Conservation (phyloP, 1,284 basidiomycete genomes). For the Naganishia liquefaciens region DNA sequence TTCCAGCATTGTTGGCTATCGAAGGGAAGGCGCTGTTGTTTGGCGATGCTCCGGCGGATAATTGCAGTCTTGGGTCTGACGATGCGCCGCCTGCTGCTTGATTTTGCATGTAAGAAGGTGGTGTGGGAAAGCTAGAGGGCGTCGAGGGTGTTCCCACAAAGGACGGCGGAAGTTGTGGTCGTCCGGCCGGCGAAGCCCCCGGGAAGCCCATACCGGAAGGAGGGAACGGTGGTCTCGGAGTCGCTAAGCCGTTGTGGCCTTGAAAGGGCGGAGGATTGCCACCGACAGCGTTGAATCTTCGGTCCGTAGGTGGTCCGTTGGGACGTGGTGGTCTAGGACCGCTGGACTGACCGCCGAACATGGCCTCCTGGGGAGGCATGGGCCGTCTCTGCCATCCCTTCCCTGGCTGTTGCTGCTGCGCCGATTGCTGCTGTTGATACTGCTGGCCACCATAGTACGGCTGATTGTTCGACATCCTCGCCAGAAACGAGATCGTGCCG, state of each 20-base stretch:
- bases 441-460: conserved; percentile 8
- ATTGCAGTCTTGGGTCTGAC: not conserved
- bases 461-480: conserved; percentile 18
- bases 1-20: not conserved
- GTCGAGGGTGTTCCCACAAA: not conserved
- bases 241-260: not conserved
- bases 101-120: conserved; percentile 6
- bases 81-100: not conserved
- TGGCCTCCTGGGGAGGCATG: conserved; percentile 22
- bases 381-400: conserved; percentile 25
- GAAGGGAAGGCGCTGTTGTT: conserved; percentile 1
- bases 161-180: not conserved
- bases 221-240: not conserved
- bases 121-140: not conserved
- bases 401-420: not conserved
- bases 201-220: conserved; percentile 8
- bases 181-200: not conserved
- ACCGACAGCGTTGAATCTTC: conserved; percentile 2
- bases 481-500: not conserved
- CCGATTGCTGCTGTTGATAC: conserved; percentile 4
- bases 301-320: not conserved
- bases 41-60: not conserved
- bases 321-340: conserved; percentile 16
- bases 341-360: conserved; percentile 10
- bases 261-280: conserved; percentile 1